These are phyloP conservation scores for Uronychia setigera DNA, from an alignment of 73 alveolate species.

Conservation along the genomic window DNA sequence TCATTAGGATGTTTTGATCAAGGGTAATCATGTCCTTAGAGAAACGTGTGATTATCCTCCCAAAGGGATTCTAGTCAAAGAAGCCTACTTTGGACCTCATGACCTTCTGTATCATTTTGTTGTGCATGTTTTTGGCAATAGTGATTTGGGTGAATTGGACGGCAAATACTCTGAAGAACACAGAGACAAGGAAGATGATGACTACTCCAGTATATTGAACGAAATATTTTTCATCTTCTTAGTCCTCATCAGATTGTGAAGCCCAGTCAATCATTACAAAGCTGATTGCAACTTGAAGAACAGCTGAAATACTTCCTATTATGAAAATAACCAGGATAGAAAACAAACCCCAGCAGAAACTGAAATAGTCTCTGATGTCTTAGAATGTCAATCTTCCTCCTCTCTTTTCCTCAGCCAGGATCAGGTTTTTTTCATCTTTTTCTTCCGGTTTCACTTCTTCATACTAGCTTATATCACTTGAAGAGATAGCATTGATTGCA, in stretches of 20 bases:
- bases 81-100: constrained; percentile 57
- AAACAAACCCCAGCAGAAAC: background rate
- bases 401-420: background rate
- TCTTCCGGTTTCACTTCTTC: too few species aligned
- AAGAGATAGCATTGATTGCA: too few species aligned
- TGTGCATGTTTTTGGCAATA: constrained; percentile 28
- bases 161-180: background rate
- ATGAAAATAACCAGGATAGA: background rate
- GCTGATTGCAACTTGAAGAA: background rate
- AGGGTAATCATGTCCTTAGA: constrained; percentile 60
- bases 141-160: background rate
- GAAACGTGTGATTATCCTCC: constrained; percentile 81
- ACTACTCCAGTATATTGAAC: background rate
- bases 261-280: background rate
- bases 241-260: too few species aligned
- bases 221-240: background rate
- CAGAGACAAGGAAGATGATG: background rate
- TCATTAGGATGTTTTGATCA: background rate
- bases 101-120: constrained; percentile 49
- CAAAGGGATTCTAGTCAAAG: constrained; percentile 67
- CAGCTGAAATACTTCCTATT: background rate
- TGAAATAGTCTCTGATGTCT: background rate
- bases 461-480: too few species aligned
- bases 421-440: background rate
- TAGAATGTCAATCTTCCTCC: background rate